Base-by-base conservation (phyloP, 306 rosid genomes). In the Argentina anserina region DNA sequence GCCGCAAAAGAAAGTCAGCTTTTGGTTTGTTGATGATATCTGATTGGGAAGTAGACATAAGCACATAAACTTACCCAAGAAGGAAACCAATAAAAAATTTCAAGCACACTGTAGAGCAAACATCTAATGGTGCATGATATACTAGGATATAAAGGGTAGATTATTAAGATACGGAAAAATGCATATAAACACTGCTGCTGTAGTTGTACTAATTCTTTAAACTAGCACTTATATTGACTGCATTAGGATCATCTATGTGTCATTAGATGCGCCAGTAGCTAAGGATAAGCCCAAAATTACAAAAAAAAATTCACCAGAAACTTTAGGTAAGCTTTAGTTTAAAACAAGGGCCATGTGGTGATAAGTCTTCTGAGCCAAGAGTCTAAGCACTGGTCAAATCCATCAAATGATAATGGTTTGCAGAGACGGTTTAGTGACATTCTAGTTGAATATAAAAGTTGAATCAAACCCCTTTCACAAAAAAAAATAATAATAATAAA, bases 391-490 rank as follows among this genome's bases (percentile, higher is more conserved):
- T 53, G 26, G 20, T 52, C 50, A 70, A 63, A 37, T 50, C 65
- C 50, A 14, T 34, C 8, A 5, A 14, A 4, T 21, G 11, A 53
- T 37, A 34, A 47, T 33, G 31, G 50, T 37, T 52, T 25, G n/a
- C 62, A 69, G 21, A 50, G 21, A 69, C 50, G 62, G 46, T n/a
- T 52, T 67, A 69, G 53, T 49, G 65, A 69, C 45, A 23, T 52
- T 61, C 23, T 64, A 46, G 47, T 67, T 47, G 43, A 2, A 12
- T 23, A 23, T 13, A 75, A 75, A 21, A 37, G 11, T 0, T 40
- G 20, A 42, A 36, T 36, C 25, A 39, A 60, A 17, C 45, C n/a
- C n/a, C n/a, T n/a, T n/a, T n/a, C n/a, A n/a, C n/a, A n/a, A n/a
- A n/a, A n/a, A n/a, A n/a, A n/a, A n/a, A n/a, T n/a, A n/a, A n/a